phyloP scores from a whole-genome alignment of 129 eudicot species.

The Lonicera japonica region DNA sequence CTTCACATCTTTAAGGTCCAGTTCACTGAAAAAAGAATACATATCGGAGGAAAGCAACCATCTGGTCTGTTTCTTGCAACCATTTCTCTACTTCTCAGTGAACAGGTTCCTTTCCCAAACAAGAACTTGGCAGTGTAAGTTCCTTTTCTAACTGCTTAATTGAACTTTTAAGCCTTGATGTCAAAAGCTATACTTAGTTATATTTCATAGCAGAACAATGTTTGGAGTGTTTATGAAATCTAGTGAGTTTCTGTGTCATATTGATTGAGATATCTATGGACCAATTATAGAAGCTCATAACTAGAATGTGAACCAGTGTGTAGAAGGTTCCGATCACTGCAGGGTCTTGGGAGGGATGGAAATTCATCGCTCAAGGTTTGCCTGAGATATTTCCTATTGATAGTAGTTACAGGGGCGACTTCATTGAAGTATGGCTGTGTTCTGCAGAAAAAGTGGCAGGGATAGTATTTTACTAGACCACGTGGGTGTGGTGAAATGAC shows the following conservation, averaged over 20 bases:
- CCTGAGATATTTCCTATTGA: too few species aligned
- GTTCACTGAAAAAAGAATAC: conserved; percentile 61
- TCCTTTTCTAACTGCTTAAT: conserved; percentile 7
- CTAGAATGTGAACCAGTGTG: too few species aligned
- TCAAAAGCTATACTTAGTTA: conserved; percentile 1
- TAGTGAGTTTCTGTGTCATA: background rate
- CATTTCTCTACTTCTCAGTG: conserved; percentile 68
- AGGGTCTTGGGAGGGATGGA: too few species aligned
- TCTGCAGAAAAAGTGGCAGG: too few species aligned
- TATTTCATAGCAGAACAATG: background rate
- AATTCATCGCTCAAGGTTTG: too few species aligned
- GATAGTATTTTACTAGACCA: too few species aligned
- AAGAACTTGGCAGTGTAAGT: conserved; percentile 59
- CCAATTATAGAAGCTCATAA: too few species aligned
- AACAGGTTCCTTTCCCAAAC: conserved; percentile 71
- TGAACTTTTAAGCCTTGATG: conserved; percentile 1
- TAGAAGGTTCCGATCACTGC: too few species aligned
- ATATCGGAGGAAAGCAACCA: conserved; percentile 90
- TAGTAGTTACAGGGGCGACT: too few species aligned
- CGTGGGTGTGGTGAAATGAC: too few species aligned
- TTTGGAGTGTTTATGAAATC: conserved; percentile 8
- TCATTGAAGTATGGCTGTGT: too few species aligned
- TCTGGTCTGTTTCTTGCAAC: conserved; percentile 64
- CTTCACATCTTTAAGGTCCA: conserved; percentile 87
- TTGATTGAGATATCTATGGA: too few species aligned